Percentiles rank a stretch among this genome's conserved stretches.
phyloP scores from a whole-genome alignment of 2,329 filamentous ascomycete species.

The Aspergillus unguis region DNA sequence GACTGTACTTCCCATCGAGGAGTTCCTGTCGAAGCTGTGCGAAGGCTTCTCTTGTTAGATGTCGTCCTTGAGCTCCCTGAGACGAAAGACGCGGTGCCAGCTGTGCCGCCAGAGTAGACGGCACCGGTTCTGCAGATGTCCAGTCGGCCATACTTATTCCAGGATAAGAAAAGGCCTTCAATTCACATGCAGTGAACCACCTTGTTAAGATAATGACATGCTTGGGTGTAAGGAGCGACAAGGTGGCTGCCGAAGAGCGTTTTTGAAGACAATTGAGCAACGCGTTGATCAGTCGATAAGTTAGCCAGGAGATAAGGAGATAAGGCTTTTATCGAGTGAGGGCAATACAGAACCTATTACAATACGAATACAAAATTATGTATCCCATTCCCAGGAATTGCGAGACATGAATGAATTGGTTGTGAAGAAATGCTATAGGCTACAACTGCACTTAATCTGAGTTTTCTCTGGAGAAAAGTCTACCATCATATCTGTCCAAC shows the following conservation, averaged over 20 bases:
- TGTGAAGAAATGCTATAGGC: no score
- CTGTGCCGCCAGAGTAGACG: conserved; percentile 83
- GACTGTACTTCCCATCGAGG: conserved; percentile 46
- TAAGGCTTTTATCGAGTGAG: background rate
- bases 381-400: no score
- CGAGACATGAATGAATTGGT: no score
- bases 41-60: conserved; percentile 69
- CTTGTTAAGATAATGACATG: conserved; percentile 14
- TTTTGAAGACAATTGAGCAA: background rate
- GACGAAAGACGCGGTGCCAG: conserved; percentile 77
- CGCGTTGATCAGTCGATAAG: background rate
- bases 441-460: no score
- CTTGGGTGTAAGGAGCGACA: background rate
- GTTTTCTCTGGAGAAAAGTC: no score
- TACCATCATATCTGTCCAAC: no score
- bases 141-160: conserved; percentile 19
- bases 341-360: background rate
- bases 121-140: conserved; percentile 39
- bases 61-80: conserved; percentile 58
- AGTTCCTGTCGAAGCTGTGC: conserved; percentile 68
- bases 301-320: background rate
- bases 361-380: no score
- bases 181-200: conserved; percentile 28
- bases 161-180: conserved; percentile 12
- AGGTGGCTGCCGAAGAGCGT: background rate